Evolutionary conservation across 1,139 yeast genomes (phyloP), one percentile per base, ranked within the genome.

Genomic region (Hanseniaspora uvarum): DNA sequence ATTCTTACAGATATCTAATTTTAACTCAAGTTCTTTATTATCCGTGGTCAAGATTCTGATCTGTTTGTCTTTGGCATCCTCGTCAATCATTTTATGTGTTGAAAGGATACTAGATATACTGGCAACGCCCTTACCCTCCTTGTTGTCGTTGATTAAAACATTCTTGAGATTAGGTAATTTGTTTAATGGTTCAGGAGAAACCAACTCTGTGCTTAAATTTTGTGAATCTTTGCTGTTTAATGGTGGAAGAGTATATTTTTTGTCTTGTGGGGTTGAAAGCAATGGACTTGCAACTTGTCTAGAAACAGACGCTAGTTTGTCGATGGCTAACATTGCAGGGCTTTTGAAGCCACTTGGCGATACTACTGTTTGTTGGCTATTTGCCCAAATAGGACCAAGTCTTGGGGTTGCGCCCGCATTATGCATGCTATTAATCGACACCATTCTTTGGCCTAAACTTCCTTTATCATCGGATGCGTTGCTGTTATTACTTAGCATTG

Each of bases 231-330:
- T 38, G 41, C 5, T 18, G 38, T 14, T 43, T 16, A 50, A 10
- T 6, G 53, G 48, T 4, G 48, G 48, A 5, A 50, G 34, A 1
- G n/a, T 34, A 7, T 12, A 30, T 30, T 40, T 14, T 18, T 39
- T n/a, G 4, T 40, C 19, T 34, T 33, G 33, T 16, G 34, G 16
- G 14, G 24, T 16, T 28, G 11, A 8, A 14, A 34, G 23, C 28
- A 31, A 8, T 8, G 53, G 53, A 8, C 38, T 50, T 3, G 39
- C 46, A 19, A 36, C 39, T 21, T 50, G 53, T 6, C 53, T 34
- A 3, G 53, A 50, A 10, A 50, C 53, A 28, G 53, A 50, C 21
- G 53, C 53, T 6, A 50, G 48, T 18, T 50, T 50, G 31, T 50
- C 53, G 12, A 50, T 50, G 21, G 53, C 53, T 1, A 50, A 44